Evolutionary conservation across 768 basidiomycete genomes (phyloP).

Genomic region (Asterophora parasitica): DNA sequence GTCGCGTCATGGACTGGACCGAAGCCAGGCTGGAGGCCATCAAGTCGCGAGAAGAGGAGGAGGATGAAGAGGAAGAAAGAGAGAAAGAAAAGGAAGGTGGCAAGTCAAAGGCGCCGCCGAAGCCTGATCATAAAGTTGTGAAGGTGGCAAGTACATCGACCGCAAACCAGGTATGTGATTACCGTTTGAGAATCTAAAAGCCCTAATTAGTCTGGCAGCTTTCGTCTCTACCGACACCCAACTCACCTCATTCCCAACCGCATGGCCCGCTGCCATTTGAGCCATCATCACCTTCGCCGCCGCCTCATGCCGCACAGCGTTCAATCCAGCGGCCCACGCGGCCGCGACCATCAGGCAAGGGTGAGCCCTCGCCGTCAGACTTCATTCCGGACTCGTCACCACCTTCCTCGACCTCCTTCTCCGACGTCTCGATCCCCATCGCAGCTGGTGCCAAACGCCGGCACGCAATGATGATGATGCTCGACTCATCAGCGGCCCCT

Average conservation of each 20-base stretch:
- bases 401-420: constrained; percentile 24
- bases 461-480: constrained; percentile 76
- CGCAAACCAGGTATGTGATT: constrained; percentile 28
- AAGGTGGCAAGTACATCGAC: constrained; percentile 5
- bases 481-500: constrained; percentile 46
- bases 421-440: constrained; percentile 37
- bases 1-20: constrained; percentile 79
- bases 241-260: constrained; percentile 21
- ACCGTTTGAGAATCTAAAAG: constrained; percentile 2
- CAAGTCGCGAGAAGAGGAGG: constrained; percentile 70
- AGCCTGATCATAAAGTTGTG: constrained; percentile 16
- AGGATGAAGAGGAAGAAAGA: constrained; percentile 75
- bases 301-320: constrained; percentile 22
- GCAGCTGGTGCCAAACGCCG: constrained; percentile 66
- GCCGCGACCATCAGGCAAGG: constrained; percentile 17
- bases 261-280: constrained; percentile 20
- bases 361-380: constrained; percentile 14
- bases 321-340: constrained; percentile 22
- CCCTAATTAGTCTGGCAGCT: constrained; percentile 16
- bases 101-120: constrained; percentile 20
- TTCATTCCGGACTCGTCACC: constrained; percentile 19
- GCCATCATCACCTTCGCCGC: constrained; percentile 32
- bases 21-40: constrained; percentile 79
- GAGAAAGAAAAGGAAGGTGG: constrained; percentile 49
- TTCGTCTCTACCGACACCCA: constrained; percentile 27